These are phyloP conservation scores for Xanthoceras sorbifolium DNA, from an alignment of 345 rosid genomes.

Conservation along the genomic window DNA sequence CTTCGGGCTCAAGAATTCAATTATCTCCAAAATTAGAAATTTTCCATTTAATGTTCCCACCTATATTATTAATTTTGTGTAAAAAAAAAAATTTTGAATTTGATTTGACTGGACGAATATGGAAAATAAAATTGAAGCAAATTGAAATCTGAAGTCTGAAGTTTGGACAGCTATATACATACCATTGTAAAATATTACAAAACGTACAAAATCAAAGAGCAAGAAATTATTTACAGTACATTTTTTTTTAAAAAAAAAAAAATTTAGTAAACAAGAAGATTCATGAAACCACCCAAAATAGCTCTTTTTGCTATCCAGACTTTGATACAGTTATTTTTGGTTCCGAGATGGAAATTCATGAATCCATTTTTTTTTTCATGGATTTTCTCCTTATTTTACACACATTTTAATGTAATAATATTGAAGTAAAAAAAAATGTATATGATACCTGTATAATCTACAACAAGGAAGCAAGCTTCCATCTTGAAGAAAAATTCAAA, in stretches of 20 bases:
- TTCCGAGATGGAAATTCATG: conserved; percentile 13
- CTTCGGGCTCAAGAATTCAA: conserved; percentile 5
- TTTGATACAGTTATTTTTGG: conserved; percentile 24
- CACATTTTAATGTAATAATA: neutral
- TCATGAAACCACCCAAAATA: conserved; percentile 17
- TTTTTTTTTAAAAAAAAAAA: neutral
- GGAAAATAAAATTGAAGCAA: neutral
- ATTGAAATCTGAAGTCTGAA: neutral
- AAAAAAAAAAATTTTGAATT: neutral
- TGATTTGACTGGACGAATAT: neutral
- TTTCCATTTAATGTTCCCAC: neutral
- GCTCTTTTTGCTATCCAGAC: conserved; percentile 16
- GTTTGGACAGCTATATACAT: too few relatives aligned
- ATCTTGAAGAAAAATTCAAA: neutral
- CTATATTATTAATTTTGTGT: neutral
- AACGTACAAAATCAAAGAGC: neutral
- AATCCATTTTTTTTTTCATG: conserved; percentile 2
- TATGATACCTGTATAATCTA: conserved; percentile 29
- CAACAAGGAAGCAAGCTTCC: conserved; percentile 8
- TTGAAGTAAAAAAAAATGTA: neutral
- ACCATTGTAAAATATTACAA: neutral
- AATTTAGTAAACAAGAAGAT: conserved; percentile 18
- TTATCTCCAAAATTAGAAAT: neutral
- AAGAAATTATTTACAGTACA: neutral
- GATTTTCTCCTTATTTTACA: conserved; percentile 26